Percentiles rank a stretch among this genome's conserved stretches.
phyloP scores from a whole-genome alignment of 2,329 filamentous ascomycete species.

The Aureobasidium sp. region DNA sequence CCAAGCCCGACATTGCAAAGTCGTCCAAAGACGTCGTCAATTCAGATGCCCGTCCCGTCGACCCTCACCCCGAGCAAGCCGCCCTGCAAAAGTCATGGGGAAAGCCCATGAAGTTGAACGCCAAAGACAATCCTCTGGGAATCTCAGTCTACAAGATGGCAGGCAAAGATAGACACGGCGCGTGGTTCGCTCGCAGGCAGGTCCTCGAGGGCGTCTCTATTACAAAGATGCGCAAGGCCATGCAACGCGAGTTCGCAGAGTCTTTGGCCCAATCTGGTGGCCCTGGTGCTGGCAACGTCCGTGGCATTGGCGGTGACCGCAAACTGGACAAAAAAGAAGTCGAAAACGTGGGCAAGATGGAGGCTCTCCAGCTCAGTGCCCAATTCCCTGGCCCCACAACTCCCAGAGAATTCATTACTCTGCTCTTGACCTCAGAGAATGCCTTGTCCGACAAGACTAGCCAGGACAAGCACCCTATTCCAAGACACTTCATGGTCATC shows the following conservation, averaged over 20 bases:
- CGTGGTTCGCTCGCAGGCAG: constrained; percentile 84
- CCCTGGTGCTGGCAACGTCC: constrained; percentile 64
- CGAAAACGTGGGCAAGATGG: constrained; percentile 52
- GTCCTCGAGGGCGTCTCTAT: constrained; percentile 73
- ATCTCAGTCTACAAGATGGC: constrained; percentile 73
- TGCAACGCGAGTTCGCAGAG: constrained; percentile 72
- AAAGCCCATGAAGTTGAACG: constrained; percentile 67
- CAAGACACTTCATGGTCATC: constrained; percentile 73
- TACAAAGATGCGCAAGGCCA: constrained; percentile 64
- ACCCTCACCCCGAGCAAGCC: constrained; percentile 44
- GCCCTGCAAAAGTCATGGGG: constrained; percentile 73
- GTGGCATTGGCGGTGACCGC: constrained; percentile 77
- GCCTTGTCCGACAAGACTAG: constrained; percentile 41
- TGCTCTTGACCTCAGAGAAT: constrained; percentile 58
- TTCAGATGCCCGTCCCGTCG: constrained; percentile 41
- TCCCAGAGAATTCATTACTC: constrained; percentile 76
- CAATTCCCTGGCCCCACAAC: constrained; percentile 85
- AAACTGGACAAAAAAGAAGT: constrained; percentile 56
- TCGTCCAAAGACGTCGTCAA: constrained; percentile 44
- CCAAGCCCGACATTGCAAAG: constrained; percentile 44
- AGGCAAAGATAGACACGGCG: constrained; percentile 70
- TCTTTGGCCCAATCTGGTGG: constrained; percentile 62
- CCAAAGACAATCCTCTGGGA: constrained; percentile 64
- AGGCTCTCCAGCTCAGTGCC: constrained; percentile 78
- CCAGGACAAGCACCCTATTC: constrained; percentile 29